A percentile compares a stretch with the other conserved stretches of the same genome.
Conservation (phyloP, 106 monocot species). For the Ottelia alismoides region DNA sequence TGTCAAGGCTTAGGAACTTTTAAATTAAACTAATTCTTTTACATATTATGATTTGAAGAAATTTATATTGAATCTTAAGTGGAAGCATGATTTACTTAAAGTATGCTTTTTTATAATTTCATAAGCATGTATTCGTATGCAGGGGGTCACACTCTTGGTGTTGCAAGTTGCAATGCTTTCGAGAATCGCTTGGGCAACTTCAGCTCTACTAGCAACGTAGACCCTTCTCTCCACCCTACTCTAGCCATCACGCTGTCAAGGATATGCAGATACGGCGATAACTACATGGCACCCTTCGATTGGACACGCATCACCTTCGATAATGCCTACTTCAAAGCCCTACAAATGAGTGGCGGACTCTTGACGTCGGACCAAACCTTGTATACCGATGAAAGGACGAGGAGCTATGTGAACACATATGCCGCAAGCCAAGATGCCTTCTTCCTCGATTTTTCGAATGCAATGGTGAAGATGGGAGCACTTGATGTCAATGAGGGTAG, state of each 20-base stretch:
- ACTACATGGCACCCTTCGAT: conserved; percentile 29
- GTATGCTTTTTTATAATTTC: neutral
- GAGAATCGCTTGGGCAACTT: conserved; percentile 33
- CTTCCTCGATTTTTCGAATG: conserved; percentile 39
- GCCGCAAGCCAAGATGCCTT: conserved; percentile 45
- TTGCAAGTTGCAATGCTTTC: conserved; percentile 44
- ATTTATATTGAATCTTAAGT: neutral
- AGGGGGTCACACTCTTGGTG: conserved; percentile 61
- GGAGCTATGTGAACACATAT: conserved; percentile 22
- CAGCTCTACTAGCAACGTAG: conserved; percentile 27
- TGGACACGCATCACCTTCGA: conserved; percentile 31
- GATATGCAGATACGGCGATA: conserved; percentile 36
- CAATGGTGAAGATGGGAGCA: conserved; percentile 58
- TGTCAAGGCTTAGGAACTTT: neutral
- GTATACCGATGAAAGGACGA: conserved; percentile 15
- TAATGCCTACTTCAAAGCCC: conserved; percentile 31
- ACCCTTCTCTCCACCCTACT: conserved; percentile 30
- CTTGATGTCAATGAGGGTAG: conserved; percentile 45
- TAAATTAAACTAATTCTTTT: neutral
- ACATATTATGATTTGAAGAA: neutral
- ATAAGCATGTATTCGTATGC: neutral
- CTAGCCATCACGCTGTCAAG: conserved; percentile 12
- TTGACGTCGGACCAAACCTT: conserved; percentile 50
- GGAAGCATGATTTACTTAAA: neutral
- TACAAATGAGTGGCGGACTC: conserved; percentile 27